Percentiles rank a stretch among this genome's conserved stretches.
Conservation (phyloP, 306 rosid genomes). For the Cucurbita maxima region DNA sequence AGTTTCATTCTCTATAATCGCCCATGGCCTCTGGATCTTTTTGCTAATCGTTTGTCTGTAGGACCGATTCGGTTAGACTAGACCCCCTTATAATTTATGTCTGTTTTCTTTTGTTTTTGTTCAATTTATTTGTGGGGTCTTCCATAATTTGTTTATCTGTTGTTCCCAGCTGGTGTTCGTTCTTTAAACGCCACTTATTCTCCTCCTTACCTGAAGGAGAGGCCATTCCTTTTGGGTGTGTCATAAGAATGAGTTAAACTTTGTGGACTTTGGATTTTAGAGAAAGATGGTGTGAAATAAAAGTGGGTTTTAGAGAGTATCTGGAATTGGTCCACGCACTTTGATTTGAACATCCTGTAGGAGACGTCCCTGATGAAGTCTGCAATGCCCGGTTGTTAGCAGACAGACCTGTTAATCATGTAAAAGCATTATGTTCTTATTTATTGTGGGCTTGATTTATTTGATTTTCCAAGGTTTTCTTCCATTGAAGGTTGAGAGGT, state of each 20-base stretch:
- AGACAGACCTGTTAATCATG: not conserved
- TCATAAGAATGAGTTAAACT: not conserved
- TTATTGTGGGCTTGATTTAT: not conserved
- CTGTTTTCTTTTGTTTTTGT: not conserved
- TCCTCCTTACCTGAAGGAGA: not conserved
- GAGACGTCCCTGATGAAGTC: slow-evolving; percentile 2
- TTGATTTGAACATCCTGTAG: not conserved
- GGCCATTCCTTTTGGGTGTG: not conserved
- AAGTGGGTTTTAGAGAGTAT: slow-evolving; percentile 1
- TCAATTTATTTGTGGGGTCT: not conserved
- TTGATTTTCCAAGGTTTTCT: not conserved
- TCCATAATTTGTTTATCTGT: not conserved
- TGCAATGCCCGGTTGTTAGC: slow-evolving; percentile 1
- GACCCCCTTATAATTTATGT: not conserved
- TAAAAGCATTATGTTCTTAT: not conserved
- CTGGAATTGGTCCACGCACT: not conserved
- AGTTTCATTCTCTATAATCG: not conserved
- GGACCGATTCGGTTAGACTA: not conserved
- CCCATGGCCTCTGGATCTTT: not conserved
- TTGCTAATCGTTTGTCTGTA: not conserved
- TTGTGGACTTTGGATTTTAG: not conserved
- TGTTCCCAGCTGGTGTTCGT: not conserved
- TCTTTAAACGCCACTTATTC: not conserved
- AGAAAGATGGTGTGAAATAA: not conserved
- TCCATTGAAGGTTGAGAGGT: not conserved